Conservation (phyloP, 2,329 filamentous ascomycete species). For the Clonostachys rhizophaga region DNA sequence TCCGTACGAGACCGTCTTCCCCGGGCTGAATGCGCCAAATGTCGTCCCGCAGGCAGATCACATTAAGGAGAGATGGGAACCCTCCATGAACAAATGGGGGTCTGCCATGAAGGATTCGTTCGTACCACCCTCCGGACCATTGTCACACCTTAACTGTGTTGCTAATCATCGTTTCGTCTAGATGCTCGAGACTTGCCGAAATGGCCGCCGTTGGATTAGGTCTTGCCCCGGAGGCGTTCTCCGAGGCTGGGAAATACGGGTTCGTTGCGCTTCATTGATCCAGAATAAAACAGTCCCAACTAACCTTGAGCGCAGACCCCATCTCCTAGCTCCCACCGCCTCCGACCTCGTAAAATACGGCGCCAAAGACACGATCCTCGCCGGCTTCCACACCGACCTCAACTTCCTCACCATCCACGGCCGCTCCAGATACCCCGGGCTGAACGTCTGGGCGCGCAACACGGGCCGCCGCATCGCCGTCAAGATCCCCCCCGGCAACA, state of each 20-base stretch:
- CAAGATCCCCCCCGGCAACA: conserved; percentile 51
- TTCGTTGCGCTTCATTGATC: conserved; percentile 16
- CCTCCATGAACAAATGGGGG: conserved; percentile 53
- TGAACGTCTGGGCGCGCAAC: conserved; percentile 61
- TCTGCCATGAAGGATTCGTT: conserved; percentile 55
- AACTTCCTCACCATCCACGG: conserved; percentile 64
- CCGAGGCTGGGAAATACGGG: conserved; percentile 51
- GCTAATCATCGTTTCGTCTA: conserved; percentile 9
- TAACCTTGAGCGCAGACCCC: conserved; percentile 35
- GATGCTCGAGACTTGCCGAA: conserved; percentile 50
- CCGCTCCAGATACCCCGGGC: conserved; percentile 55
- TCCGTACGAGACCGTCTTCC: conserved; percentile 50
- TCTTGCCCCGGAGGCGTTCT: conserved; percentile 46
- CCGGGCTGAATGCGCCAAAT: conserved; percentile 49
- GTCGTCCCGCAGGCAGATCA: conserved; percentile 44
- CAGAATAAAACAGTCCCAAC: neutral
- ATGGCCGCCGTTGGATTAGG: conserved; percentile 55
- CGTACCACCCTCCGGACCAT: conserved; percentile 13
- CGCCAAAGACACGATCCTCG: conserved; percentile 50
- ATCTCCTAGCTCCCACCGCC: conserved; percentile 56
- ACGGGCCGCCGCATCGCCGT: conserved; percentile 54
- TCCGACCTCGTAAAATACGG: conserved; percentile 53
- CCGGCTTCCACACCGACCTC: conserved; percentile 60
- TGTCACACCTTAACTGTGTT: neutral
- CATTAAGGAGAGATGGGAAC: conserved; percentile 45